Conservation (phyloP, 163 green algal genomes). For the Smithsoniella earleae region DNA sequence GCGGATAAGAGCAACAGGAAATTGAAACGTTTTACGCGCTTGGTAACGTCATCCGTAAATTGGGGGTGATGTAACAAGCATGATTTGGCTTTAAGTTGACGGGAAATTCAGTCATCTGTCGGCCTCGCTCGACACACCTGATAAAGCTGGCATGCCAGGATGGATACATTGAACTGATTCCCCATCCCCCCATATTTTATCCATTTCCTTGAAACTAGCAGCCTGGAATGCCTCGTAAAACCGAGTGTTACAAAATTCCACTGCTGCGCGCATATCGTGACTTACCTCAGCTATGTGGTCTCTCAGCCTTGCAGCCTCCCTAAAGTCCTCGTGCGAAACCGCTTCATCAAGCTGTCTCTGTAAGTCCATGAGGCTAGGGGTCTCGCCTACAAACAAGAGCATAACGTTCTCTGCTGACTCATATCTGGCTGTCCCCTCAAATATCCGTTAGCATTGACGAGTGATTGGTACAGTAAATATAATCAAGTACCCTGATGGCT, state of each 20-base stretch:
- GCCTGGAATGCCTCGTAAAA: slow-evolving; percentile 74
- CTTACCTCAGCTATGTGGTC: slow-evolving; percentile 54
- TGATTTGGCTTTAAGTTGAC: too few species aligned
- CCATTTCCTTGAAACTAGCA: slow-evolving; percentile 58
- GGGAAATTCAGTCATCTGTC: too few species aligned
- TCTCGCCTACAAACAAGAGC: slow-evolving; percentile 32
- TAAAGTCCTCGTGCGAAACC: slow-evolving; percentile 64
- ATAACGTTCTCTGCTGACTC: too few species aligned
- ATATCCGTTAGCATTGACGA: too few species aligned
- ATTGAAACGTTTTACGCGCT: background rate
- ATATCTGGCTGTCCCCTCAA: too few species aligned
- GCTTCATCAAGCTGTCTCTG: slow-evolving; percentile 48
- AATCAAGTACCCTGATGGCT: too few species aligned
- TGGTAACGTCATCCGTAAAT: too few species aligned
- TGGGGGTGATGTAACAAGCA: too few species aligned
- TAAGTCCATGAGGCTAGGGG: slow-evolving; percentile 42
- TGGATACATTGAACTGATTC: slow-evolving; percentile 84
- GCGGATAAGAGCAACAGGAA: background rate
- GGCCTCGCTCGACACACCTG: too few species aligned
- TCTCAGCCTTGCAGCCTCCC: slow-evolving; percentile 52
- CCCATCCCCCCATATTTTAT: slow-evolving; percentile 60
- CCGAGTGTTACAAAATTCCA: slow-evolving; percentile 68
- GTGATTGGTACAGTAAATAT: too few species aligned
- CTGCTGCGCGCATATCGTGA: slow-evolving; percentile 47
- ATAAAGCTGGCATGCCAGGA: slow-evolving; percentile 60